These are phyloP conservation scores for Mytilinidion resinicola DNA, from an alignment of 495 filamentous ascomycete genomes.

Conservation along the genomic window DNA sequence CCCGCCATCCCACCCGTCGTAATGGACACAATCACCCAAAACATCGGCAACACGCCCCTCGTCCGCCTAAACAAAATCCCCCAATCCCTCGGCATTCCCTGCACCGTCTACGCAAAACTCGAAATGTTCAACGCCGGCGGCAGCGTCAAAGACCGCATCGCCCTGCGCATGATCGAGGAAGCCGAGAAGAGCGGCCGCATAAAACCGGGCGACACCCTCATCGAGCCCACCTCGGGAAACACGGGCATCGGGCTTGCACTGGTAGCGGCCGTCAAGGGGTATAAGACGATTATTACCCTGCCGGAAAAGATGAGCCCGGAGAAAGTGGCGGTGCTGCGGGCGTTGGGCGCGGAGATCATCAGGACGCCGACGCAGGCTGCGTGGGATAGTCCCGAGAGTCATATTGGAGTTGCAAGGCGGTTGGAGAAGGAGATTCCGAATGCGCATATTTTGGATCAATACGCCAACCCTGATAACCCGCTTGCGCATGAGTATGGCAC, in stretches of 20 bases:
- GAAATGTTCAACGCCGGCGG: slow-evolving; percentile 98
- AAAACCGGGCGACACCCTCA: slow-evolving; percentile 93
- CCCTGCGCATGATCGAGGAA: slow-evolving; percentile 94
- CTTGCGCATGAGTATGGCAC: slow-evolving; percentile 91
- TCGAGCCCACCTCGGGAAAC: slow-evolving; percentile 96
- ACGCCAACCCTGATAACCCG: slow-evolving; percentile 86
- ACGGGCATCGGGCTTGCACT: slow-evolving; percentile 95
- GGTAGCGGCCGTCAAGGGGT: slow-evolving; percentile 90
- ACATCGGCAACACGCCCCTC: slow-evolving; percentile 92
- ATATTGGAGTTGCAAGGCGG: slow-evolving; percentile 88
- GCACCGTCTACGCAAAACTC: slow-evolving; percentile 86
- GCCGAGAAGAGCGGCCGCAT: slow-evolving; percentile 87
- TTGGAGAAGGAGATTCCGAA: slow-evolving; percentile 94
- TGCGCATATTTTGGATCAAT: slow-evolving; percentile 95
- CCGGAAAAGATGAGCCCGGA: slow-evolving; percentile 99
- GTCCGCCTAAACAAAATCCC: slow-evolving; percentile 89
- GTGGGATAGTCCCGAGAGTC: slow-evolving; percentile 87
- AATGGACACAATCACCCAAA: slow-evolving; percentile 54
- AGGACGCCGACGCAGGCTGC: slow-evolving; percentile 94
- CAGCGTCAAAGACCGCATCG: slow-evolving; percentile 96
- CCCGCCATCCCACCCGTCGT: slow-evolving; percentile 51
- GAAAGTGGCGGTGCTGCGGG: slow-evolving; percentile 89
- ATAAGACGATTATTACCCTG: slow-evolving; percentile 96
- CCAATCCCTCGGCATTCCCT: slow-evolving; percentile 79
- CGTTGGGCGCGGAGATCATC: slow-evolving; percentile 94